Base-by-base conservation (phyloP, 495 filamentous ascomycete species). In the Pseudoneurospora amorphoporcata region DNA sequence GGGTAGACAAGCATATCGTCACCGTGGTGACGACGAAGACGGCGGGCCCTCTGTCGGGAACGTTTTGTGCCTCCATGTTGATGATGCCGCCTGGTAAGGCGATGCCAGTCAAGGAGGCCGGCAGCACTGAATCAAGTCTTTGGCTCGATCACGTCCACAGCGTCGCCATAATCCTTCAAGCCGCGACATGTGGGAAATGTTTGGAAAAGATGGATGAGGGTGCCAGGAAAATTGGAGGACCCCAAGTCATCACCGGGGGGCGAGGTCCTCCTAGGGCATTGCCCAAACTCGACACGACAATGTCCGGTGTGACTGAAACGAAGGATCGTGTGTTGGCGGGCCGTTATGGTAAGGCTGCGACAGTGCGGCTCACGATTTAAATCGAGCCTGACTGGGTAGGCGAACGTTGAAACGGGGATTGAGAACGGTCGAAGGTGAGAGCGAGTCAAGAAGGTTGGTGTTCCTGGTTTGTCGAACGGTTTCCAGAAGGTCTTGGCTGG, bases 11-110 rank as follows among this genome's bases (percentile, higher is more conserved):
- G 35, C 84, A 83, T 75, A 93, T 87, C 69, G 92, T 90, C 47
- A 87, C 84, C 8, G 90, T 87, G 23, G 92, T 94, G 72, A 95
- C 92, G 72, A 87, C 89, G 73, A 95, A 87, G 41, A 94, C 92
- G 40, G 86, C 82, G 39, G 88, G 86, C 68, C 88, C 88, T 72
- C 91, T 88, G 79, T 87, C 82, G 53, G 88, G 80, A 84, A 86
- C 71, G 53, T 41, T 39, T n/a, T 2, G 39, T 23, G 70, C 58
- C n/a, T 71, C 70, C 17, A 71, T 39, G 68, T 42, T 29, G 73
- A 29, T 42, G 72, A 37, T 72, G 72, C 12, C n/a, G 68, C 68
- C 40, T 41, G 68, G 40, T 17, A 39, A 41, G 40, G 37, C 68
- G 68, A 41, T 69, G 38, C 68, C 68, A 32, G 40, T 41, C 40